Evolutionary conservation across 371 early-diverging fungal species (phyloP).

Genomic region (Chytridium lagenaria): DNA sequence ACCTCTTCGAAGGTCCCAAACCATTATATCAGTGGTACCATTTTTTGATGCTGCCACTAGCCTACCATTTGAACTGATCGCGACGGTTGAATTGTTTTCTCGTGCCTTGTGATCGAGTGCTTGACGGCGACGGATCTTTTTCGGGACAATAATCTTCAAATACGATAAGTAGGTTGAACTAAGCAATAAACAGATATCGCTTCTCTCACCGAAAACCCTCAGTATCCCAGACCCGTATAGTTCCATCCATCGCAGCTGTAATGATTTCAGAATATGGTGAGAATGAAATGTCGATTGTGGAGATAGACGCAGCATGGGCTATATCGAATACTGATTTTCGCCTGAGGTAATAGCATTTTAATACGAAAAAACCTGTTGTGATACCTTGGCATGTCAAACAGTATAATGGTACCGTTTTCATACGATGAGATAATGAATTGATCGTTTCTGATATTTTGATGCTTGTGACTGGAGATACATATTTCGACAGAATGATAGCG

Average conservation of each 20-base stretch:
- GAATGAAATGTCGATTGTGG: neutral
- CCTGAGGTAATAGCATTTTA: neutral
- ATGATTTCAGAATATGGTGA: neutral
- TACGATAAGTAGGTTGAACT: neutral
- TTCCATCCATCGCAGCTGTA: neutral
- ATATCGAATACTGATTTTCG: neutral
- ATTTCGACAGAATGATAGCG: neutral
- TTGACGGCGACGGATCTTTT: neutral
- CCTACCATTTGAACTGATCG: neutral
- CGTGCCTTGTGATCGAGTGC: neutral
- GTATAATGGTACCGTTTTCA: neutral
- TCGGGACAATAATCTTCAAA: neutral
- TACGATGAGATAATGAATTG: neutral
- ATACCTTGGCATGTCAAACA: neutral
- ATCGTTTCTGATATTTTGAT: neutral
- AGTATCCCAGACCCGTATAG: neutral
- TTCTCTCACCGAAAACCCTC: neutral
- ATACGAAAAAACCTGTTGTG: neutral
- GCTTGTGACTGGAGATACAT: neutral
- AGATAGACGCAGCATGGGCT: neutral
- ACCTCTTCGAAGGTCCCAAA: constrained; percentile 10
- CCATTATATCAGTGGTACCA: neutral
- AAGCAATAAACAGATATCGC: neutral
- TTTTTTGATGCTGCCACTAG: neutral
- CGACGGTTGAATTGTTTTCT: neutral